Evolutionary conservation across 2,329 filamentous ascomycete genomes (phyloP), one percentile per base, ranked within the genome.

Genomic region (Arthroderma uncinatum): DNA sequence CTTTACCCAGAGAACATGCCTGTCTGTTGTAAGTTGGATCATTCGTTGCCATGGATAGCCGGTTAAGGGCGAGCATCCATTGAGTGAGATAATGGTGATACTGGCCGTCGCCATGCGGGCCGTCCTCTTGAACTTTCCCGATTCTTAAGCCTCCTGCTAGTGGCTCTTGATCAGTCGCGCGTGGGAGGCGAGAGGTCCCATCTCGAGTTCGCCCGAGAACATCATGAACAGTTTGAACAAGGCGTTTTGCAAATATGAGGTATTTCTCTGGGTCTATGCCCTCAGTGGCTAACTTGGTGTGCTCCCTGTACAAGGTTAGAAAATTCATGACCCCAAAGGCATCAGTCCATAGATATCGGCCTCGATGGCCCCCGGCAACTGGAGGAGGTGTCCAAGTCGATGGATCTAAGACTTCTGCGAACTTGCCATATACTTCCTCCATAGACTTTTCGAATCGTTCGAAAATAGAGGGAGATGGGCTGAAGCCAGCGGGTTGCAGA

Each of bases 41-140:
- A 0, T 69, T 70, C 0, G 75, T 73, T 2, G 78, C 79, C 36
- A 76, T 59, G 0, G 77, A 71, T 40, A 82, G 69, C 1, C 81
- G 71, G 63, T 81, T 82, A 3, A 83, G 71, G 1, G 80, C 79
- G 64, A 82, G 82, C 79, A 83, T 82, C 81, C 81, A 84, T 4
- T 82, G 64, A 0, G 79, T 82, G 19, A 83, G 70, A 61, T 83
- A 83, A 62, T 83, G 81, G 61, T 82, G 79, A 59, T 83, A 83
- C 64, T 83, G 81, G 1, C 81, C 80, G 64, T 83, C 81, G 6
- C 75, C 72, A 55, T 83, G 79, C 1, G 70, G 64, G 0, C 80
- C 80, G 0, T 60, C 56, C 10, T 71, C 78, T 1, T 76, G 70
- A 10, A 73, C 60, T 64, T 83, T 83, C 25, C 81, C 81, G 58